Conservation (phyloP, 441 rosid species). For the Arabidopsis hybrid region DNA sequence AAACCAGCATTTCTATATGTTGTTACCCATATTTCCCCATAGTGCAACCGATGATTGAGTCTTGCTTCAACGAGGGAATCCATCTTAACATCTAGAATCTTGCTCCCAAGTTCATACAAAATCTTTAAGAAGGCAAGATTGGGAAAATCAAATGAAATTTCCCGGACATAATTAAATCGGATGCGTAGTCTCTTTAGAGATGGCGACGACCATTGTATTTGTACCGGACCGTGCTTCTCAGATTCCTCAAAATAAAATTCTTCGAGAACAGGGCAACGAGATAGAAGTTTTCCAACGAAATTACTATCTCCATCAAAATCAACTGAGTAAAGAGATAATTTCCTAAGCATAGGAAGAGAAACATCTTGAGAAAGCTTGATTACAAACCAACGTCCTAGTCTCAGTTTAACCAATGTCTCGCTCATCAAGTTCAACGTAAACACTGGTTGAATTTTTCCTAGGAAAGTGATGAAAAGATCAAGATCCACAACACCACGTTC, state of each 20-base stretch:
- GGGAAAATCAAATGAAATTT: background rate
- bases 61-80: background rate
- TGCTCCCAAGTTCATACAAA: background rate
- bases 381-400: background rate
- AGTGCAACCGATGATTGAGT: background rate
- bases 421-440: background rate
- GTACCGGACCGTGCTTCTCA: background rate
- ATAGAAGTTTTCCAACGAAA: background rate
- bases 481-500: background rate
- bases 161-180: background rate
- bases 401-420: background rate
- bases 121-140: background rate
- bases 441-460: background rate
- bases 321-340: background rate
- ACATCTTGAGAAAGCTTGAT: background rate
- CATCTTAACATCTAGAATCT: background rate
- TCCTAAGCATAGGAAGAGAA: background rate
- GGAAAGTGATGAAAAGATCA: background rate
- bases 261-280: background rate
- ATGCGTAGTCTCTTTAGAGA: background rate
- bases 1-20: background rate
- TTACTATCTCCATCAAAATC: background rate
- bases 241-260: background rate
- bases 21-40: background rate
- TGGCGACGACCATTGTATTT: background rate